phyloP scores from a whole-genome alignment of 495 filamentous ascomycete species.

The Paragyromitra xinjiangensis region DNA sequence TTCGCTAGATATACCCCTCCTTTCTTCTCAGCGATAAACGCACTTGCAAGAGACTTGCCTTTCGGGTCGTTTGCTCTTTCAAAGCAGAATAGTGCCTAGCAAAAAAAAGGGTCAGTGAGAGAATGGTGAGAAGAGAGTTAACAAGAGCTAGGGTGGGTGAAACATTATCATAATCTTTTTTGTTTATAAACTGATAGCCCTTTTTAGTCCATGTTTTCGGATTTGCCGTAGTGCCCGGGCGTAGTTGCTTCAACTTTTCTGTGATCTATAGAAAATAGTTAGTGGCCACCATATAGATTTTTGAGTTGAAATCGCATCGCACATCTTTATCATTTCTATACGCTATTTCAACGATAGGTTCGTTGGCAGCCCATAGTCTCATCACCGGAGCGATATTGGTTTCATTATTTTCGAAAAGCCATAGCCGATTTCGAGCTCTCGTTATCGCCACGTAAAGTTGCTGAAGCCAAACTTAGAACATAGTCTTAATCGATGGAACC shows the following conservation, averaged over 20 bases:
- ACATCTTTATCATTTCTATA: conserved; percentile 11
- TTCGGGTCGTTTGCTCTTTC: conserved; percentile 1
- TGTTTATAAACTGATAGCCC: conserved; percentile 46
- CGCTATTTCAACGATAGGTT: background rate
- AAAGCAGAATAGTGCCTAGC: conserved; percentile 46
- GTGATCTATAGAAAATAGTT: background rate
- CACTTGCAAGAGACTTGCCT: conserved; percentile 25
- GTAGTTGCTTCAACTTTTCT: conserved; percentile 19
- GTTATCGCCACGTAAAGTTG: conserved; percentile 47
- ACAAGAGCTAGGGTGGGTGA: background rate
- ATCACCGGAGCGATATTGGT: conserved; percentile 2
- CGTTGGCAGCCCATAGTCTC: conserved; percentile 1
- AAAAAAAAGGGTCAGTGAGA: background rate
- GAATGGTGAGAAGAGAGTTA: background rate
- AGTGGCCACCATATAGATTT: too few relatives aligned
- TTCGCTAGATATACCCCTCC: conserved; percentile 16
- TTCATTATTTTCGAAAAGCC: conserved; percentile 29
- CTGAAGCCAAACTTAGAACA: conserved; percentile 1
- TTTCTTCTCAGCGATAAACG: conserved; percentile 26
- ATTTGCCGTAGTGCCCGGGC: conserved; percentile 24
- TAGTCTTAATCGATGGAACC: too few relatives aligned
- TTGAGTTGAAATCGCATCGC: background rate
- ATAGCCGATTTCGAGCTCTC: conserved; percentile 31
- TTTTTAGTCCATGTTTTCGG: conserved; percentile 20
- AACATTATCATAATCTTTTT: conserved; percentile 36